Evolutionary conservation across 345 rosid species (phyloP), one percentile per base, ranked within the genome.

Genomic region (Camelina neglecta): DNA sequence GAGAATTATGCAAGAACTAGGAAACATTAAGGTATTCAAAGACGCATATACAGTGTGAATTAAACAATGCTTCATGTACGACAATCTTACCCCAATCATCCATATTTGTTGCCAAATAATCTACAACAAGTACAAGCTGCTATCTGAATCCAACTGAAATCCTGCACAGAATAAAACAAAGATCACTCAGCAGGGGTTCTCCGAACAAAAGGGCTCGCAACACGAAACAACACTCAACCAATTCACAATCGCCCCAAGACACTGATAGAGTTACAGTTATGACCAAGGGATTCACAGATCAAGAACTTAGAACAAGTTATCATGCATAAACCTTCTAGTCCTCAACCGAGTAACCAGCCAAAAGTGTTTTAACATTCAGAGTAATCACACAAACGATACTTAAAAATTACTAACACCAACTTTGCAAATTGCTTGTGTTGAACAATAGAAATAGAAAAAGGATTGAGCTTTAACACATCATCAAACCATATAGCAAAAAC

Each of bases 11-110:
- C 29, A 18, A 36, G 8, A 60, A 18, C 47, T 18, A 16, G 45
- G 11, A 24, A 60, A 11, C 16, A 61, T 12, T 8, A 39, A 60
- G 39, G 16, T 41, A 60, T 20, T 20, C 16, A 38, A 31, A 38
- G 47, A 66, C 16, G 8, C 21, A 36, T 38, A 60, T 7, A 18
- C 10, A 36, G 8, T 0, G 3, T 6, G 18, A 35, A 58, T 1
- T 11, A 5, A 7, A 29, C 9, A 48, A 26, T 9, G 4, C 1
- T 13, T 13, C 2, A 53, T 18, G 63, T 24, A 51, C 60, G n/a
- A 41, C 4, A 41, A 41, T 16, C 69, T 62, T 63, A 73, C 76
- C 76, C 76, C 76, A 73, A 16, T 73, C 76, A 50, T 73, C 76
- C 76, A 73, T 73, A 18, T 53, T 50, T 63, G 39, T 26, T 41